A percentile compares a stretch with the other conserved stretches of the same genome.
These are phyloP conservation scores for Fragilariopsis cylindrus DNA, from an alignment of 108 stramenopile species.

Conservation along the genomic window DNA sequence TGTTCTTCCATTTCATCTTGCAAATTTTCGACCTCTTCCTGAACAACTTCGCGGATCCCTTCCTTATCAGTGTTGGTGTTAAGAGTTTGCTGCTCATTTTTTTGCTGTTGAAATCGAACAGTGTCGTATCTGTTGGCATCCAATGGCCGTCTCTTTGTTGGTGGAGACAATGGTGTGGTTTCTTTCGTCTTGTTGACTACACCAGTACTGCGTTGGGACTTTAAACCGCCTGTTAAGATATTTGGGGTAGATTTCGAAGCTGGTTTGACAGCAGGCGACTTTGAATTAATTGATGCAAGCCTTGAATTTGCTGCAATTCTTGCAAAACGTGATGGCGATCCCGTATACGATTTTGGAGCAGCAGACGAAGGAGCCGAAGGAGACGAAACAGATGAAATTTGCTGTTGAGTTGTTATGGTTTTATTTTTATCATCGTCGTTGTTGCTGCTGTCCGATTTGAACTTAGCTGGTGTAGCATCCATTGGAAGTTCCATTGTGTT, in stretches of 20 bases:
- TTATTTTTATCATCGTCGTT: neutral
- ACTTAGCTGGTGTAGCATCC: neutral
- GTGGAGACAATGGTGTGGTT: neutral
- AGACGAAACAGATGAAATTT: conserved; percentile 10
- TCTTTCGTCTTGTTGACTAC: neutral
- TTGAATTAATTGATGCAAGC: too few relatives aligned
- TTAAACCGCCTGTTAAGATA: too few relatives aligned
- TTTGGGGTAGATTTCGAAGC: too few relatives aligned
- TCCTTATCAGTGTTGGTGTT: neutral
- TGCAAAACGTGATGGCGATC: neutral
- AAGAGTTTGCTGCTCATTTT: neutral
- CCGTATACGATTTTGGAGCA: neutral
- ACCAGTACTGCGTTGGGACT: too few relatives aligned
- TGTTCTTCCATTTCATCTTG: conserved; percentile 45
- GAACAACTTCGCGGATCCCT: conserved; percentile 32
- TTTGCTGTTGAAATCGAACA: neutral
- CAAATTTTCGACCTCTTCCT: conserved; percentile 41
- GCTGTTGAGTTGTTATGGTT: neutral
- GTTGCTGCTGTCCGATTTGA: neutral
- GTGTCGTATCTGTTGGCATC: too few relatives aligned
- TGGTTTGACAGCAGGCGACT: too few relatives aligned
- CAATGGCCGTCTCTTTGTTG: neutral
- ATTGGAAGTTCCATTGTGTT: neutral
- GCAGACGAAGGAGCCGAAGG: neutral
- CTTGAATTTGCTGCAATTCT: too few relatives aligned